Percentiles rank a stretch among this genome's conserved stretches.
Conservation (phyloP, 176 grass and related monocot genomes). For the Zoysia pacifica region DNA sequence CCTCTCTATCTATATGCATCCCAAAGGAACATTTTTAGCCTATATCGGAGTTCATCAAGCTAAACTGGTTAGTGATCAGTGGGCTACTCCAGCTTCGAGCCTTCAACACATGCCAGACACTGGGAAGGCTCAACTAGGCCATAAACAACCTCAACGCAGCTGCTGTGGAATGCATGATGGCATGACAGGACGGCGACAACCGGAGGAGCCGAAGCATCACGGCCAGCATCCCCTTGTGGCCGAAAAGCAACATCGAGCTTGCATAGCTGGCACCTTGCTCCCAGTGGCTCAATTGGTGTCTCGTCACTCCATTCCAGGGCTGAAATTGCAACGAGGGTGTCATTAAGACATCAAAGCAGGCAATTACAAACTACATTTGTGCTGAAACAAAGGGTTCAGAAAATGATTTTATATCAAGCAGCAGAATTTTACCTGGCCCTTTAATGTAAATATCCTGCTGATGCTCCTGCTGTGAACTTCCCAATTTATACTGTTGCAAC, state of each 20-base stretch:
- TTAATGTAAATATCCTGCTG: conserved; percentile 39
- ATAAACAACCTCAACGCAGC: conserved; percentile 59
- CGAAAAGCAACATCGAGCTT: conserved; percentile 58
- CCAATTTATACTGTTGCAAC: conserved; percentile 46
- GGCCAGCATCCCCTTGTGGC: conserved; percentile 23
- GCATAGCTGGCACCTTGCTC: conserved; percentile 64
- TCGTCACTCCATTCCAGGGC: conserved; percentile 29
- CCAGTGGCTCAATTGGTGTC: conserved; percentile 42
- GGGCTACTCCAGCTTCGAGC: neutral
- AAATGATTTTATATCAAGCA: neutral
- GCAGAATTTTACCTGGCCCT: conserved; percentile 48
- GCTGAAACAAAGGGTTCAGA: neutral
- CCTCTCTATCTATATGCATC: conserved; percentile 32
- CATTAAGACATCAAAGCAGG: neutral
- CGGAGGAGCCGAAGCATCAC: conserved; percentile 43
- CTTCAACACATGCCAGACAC: conserved; percentile 44
- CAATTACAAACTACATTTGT: neutral
- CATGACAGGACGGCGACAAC: conserved; percentile 52
- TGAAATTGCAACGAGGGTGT: conserved; percentile 31
- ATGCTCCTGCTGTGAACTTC: neutral
- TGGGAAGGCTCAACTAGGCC: conserved; percentile 46
- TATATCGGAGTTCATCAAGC: conserved; percentile 24
- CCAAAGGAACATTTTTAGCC: neutral
- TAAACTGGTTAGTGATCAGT: conserved; percentile 26
- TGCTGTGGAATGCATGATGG: conserved; percentile 56